Evolutionary conservation across 768 basidiomycete genomes (phyloP).

Genomic region (Galerina marginata): DNA sequence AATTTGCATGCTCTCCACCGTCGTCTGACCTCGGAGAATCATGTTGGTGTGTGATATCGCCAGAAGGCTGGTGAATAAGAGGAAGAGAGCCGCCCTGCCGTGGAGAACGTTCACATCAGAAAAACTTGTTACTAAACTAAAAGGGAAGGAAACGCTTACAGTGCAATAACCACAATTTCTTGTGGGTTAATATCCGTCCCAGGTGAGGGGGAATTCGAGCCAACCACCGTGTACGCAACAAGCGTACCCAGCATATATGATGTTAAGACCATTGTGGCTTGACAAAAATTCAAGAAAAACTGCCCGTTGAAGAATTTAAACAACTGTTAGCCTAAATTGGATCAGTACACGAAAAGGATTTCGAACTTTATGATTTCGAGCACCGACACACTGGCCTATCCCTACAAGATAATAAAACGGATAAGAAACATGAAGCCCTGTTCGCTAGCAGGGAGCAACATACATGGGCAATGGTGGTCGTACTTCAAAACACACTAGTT

Average conservation of each 20-base stretch:
- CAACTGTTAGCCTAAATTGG: neutral
- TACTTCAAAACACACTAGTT: conserved; percentile 78
- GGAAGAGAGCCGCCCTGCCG: conserved; percentile 70
- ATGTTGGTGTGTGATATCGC: conserved; percentile 62
- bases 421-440: neutral
- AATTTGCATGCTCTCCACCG: conserved; percentile 75
- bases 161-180: conserved; percentile 69
- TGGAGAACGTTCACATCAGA: neutral
- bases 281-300: conserved; percentile 87
- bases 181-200: conserved; percentile 59
- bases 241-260: conserved; percentile 69
- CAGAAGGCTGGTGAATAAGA: conserved; percentile 69
- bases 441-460: conserved; percentile 28
- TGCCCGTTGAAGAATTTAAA: too few relatives aligned
- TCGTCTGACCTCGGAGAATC: conserved; percentile 70
- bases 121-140: neutral
- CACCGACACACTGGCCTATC: conserved; percentile 96
- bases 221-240: conserved; percentile 53
- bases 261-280: conserved; percentile 65
- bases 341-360: neutral
- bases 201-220: conserved; percentile 20
- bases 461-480: conserved; percentile 92
- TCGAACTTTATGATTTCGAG: conserved; percentile 83
- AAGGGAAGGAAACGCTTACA: conserved; percentile 55
- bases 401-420: conserved; percentile 47